Percentiles rank a stretch among this genome's conserved stretches.
Conservation (phyloP, 768 basidiomycete genomes). For the Lepiota subincarnata region DNA sequence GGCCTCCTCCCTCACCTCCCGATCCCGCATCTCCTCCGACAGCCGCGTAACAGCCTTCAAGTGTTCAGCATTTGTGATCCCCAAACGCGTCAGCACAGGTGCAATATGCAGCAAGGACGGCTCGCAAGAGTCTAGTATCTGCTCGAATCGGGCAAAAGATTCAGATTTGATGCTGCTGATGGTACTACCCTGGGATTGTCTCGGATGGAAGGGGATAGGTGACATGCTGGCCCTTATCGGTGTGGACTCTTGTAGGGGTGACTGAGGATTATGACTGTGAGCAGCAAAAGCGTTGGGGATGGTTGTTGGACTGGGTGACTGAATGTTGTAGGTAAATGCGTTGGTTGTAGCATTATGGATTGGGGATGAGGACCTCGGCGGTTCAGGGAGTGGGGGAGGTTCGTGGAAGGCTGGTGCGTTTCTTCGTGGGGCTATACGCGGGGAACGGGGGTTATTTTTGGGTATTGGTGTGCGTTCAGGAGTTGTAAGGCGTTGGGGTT, state of each 20-base stretch:
- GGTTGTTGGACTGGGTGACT: slow-evolving; percentile 2
- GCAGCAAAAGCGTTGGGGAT: neutral
- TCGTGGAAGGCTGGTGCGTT: slow-evolving; percentile 2
- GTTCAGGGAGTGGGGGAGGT: neutral
- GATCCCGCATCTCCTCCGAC: slow-evolving; percentile 62
- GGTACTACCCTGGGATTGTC: slow-evolving; percentile 28
- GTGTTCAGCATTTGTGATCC: slow-evolving; percentile 58
- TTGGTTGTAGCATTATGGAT: neutral
- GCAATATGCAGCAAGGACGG: slow-evolving; percentile 63
- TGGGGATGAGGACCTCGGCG: neutral
- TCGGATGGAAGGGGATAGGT: slow-evolving; percentile 33
- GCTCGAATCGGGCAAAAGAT: slow-evolving; percentile 40
- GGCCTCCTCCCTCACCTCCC: slow-evolving; percentile 68
- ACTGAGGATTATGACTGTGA: slow-evolving; percentile 5
- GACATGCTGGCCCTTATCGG: slow-evolving; percentile 24
- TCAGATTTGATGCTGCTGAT: slow-evolving; percentile 40
- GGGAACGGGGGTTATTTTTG: slow-evolving; percentile 6
- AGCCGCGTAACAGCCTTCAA: slow-evolving; percentile 57
- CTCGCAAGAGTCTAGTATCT: slow-evolving; percentile 55
- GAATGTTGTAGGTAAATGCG: slow-evolving; percentile 12
- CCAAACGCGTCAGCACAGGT: slow-evolving; percentile 52
- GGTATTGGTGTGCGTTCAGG: slow-evolving; percentile 4
- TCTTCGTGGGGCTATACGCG: slow-evolving; percentile 1
- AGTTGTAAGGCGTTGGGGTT: slow-evolving; percentile 11
- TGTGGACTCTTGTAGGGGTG: slow-evolving; percentile 20